phyloP scores from a whole-genome alignment of 2,329 filamentous ascomycete species.

The Eurotiales sp. region DNA sequence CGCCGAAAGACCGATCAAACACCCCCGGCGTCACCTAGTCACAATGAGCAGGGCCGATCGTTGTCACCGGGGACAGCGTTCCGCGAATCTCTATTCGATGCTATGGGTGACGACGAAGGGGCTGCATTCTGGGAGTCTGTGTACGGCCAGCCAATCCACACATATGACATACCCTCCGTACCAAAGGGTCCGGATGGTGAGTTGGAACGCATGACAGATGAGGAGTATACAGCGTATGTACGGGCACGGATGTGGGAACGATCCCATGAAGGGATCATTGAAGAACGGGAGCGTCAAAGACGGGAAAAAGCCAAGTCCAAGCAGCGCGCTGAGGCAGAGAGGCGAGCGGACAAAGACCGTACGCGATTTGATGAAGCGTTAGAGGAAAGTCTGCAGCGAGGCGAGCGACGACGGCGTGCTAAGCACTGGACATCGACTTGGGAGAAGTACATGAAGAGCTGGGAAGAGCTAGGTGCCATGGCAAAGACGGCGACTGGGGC shows the following conservation, averaged over 20 bases:
- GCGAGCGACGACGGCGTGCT: conserved; percentile 55
- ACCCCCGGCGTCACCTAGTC: not conserved
- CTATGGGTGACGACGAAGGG: conserved; percentile 93
- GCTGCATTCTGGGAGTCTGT: conserved; percentile 92
- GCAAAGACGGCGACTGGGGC: conserved; percentile 12
- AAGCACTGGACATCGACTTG: conserved; percentile 56
- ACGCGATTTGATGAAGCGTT: conserved; percentile 58
- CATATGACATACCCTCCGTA: conserved; percentile 57
- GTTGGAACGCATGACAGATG: conserved; percentile 83
- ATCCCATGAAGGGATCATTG: conserved; percentile 76
- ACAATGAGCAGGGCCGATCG: conserved; percentile 10
- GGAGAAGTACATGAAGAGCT: conserved; percentile 61
- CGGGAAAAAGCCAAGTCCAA: conserved; percentile 49
- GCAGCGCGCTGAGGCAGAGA: conserved; percentile 31
- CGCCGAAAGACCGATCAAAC: conserved; percentile 22
- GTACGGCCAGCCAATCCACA: conserved; percentile 93
- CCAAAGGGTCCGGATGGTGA: conserved; percentile 49
- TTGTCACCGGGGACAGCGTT: conserved; percentile 74
- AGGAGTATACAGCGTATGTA: conserved; percentile 85
- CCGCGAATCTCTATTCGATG: conserved; percentile 91
- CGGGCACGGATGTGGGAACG: conserved; percentile 93
- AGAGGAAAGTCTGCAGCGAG: conserved; percentile 64
- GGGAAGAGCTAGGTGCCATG: conserved; percentile 51
- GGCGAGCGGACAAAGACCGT: conserved; percentile 24
- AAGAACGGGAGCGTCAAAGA: conserved; percentile 65